Evolutionary conservation across 2,329 filamentous ascomycete species (phyloP).

Genomic region (Pseudogymnoascus sp.): DNA sequence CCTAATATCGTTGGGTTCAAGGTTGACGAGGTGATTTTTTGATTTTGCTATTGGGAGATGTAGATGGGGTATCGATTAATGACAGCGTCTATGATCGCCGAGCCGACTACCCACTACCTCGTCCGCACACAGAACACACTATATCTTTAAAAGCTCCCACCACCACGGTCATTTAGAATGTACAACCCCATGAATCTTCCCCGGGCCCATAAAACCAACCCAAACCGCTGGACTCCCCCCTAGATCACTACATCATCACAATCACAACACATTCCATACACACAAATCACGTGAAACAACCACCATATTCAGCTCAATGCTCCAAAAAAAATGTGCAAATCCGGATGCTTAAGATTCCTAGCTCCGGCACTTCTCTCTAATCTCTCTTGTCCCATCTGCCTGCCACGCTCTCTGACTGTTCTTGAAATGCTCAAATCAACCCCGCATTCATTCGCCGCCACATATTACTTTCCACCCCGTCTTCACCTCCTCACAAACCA

Average conservation of each 20-base stretch:
- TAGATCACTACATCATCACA: not conserved
- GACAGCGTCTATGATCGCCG: not conserved
- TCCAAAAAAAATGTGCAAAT: conserved; percentile 2
- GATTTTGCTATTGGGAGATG: not conserved
- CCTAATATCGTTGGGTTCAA: not conserved
- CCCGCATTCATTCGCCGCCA: not conserved
- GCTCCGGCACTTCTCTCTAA: conserved; percentile 2
- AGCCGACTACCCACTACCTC: too few species aligned
- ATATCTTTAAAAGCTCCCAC: not conserved
- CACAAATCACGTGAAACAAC: not conserved
- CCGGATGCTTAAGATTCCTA: conserved; percentile 6
- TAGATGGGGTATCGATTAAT: not conserved
- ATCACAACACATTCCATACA: not conserved
- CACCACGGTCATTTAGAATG: not conserved
- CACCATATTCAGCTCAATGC: not conserved
- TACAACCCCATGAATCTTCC: not conserved
- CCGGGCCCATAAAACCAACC: not conserved
- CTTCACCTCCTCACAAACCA: not conserved
- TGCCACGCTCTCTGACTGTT: not conserved
- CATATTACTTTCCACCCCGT: conserved; percentile 3
- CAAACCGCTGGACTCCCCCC: too few species aligned
- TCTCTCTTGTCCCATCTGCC: not conserved
- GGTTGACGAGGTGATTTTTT: not conserved
- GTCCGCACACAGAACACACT: not conserved
- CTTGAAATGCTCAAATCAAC: not conserved